Conservation (phyloP, 1,139 yeast genomes). For the Yamadazyma spencermartinsiae region DNA sequence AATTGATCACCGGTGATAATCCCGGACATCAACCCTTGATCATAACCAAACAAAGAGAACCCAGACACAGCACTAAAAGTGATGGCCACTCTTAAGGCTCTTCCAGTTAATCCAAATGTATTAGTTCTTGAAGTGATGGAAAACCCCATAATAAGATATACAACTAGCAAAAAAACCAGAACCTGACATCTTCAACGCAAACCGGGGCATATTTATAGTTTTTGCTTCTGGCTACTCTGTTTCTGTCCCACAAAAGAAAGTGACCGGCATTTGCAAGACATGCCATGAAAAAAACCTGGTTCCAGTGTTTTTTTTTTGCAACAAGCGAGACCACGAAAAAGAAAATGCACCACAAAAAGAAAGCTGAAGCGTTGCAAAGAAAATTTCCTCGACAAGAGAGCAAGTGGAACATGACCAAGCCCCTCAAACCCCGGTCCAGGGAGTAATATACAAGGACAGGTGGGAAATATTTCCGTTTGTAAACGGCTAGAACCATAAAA, state of each 20-base stretch:
- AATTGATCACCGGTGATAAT: slow-evolving; percentile 63
- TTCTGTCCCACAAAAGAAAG: neutral
- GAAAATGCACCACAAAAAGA: neutral
- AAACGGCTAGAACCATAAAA: neutral
- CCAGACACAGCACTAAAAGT: slow-evolving; percentile 64
- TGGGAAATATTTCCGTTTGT: neutral
- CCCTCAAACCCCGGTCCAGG: too few relatives aligned
- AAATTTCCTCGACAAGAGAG: neutral
- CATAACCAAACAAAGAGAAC: slow-evolving; percentile 72
- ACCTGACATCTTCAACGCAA: too few relatives aligned
- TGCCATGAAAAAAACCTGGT: slow-evolving; percentile 1
- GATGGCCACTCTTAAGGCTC: slow-evolving; percentile 41
- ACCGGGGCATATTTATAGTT: neutral
- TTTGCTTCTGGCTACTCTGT: too few relatives aligned
- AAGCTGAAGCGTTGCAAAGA: neutral
- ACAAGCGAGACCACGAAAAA: neutral
- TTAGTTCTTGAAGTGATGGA: slow-evolving; percentile 30
- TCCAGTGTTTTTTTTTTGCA: neutral
- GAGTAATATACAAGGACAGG: slow-evolving; percentile 1
- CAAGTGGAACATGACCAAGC: too few relatives aligned
- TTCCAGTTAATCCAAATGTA: slow-evolving; percentile 53
- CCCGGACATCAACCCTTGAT: slow-evolving; percentile 80
- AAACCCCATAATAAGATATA: slow-evolving; percentile 8
- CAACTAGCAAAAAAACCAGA: neutral
- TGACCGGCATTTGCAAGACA: neutral